A percentile compares a stretch with the other conserved stretches of the same genome.
phyloP scores from a whole-genome alignment of 805 yeast genomes.

The Suhomyces sp. region DNA sequence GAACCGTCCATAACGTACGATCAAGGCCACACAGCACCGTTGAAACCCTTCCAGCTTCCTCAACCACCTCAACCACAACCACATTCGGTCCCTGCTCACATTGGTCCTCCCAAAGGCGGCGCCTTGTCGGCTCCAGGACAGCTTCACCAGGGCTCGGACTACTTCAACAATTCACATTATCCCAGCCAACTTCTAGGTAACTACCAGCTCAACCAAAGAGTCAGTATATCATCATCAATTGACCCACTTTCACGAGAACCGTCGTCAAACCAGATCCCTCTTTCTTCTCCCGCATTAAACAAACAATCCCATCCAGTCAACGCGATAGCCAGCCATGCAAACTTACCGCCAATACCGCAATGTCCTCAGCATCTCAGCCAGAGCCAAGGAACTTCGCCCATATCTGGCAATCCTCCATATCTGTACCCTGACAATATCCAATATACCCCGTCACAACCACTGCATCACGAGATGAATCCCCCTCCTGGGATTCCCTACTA shows the following conservation, averaged over 20 bases:
- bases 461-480: constrained; percentile 3
- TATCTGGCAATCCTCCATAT: background rate
- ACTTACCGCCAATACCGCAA: constrained; percentile 3
- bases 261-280: background rate
- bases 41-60: background rate
- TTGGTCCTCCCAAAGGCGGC: background rate
- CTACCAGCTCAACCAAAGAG: constrained; percentile 9
- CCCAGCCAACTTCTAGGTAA: background rate
- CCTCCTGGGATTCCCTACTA: constrained; percentile 4
- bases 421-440: background rate
- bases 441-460: background rate
- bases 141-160: constrained; percentile 2
- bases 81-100: constrained; percentile 1
- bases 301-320: background rate
- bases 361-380: background rate
- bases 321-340: constrained; percentile 1
- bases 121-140: constrained; percentile 5
- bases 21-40: background rate
- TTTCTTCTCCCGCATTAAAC: background rate
- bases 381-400: constrained; percentile 4
- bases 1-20: constrained; percentile 11
- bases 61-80: constrained; percentile 1
- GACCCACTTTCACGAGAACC: constrained; percentile 5
- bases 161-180: constrained; percentile 4
- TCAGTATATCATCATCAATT: constrained; percentile 5